These are phyloP conservation scores for Sugiyamaella lignohabitans DNA, from an alignment of 805 yeast genomes.

Conservation along the genomic window DNA sequence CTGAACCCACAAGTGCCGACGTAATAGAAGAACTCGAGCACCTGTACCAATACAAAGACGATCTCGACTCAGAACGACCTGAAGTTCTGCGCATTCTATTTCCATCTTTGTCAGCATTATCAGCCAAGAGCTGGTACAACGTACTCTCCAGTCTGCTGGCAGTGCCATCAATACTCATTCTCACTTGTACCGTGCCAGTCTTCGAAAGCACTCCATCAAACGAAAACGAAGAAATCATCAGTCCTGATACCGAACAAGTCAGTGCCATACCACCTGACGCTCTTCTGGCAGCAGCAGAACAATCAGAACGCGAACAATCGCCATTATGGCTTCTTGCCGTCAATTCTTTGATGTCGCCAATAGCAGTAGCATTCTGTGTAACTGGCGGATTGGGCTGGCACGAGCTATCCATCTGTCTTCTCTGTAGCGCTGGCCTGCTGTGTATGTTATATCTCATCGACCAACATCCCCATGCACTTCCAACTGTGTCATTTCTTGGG, in stretches of 20 bases:
- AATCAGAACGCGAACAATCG: neutral
- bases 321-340: conserved; percentile 21
- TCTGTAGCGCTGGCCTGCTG: no score
- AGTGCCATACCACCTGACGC: no score
- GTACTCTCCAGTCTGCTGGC: conserved; percentile 25
- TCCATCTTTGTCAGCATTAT: conserved; percentile 27
- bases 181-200: conserved; percentile 31
- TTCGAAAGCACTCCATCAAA: conserved; percentile 19
- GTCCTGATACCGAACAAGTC: neutral
- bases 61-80: neutral
- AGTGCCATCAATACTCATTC: conserved; percentile 29
- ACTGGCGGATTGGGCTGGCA: neutral
- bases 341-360: conserved; percentile 32
- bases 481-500: conserved; percentile 38
- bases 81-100: conserved; percentile 19
- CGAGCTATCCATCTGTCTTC: neutral
- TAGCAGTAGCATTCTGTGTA: conserved; percentile 21
- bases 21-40: neutral
- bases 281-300: neutral
- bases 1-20: neutral
- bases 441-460: no score
- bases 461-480: no score
- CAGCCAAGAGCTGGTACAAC: conserved; percentile 22
- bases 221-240: conserved; percentile 4
- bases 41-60: neutral